Percentiles rank a stretch among this genome's conserved stretches.
Conservation (phyloP, 1,284 basidiomycete genomes). For the Meira nashicola region DNA sequence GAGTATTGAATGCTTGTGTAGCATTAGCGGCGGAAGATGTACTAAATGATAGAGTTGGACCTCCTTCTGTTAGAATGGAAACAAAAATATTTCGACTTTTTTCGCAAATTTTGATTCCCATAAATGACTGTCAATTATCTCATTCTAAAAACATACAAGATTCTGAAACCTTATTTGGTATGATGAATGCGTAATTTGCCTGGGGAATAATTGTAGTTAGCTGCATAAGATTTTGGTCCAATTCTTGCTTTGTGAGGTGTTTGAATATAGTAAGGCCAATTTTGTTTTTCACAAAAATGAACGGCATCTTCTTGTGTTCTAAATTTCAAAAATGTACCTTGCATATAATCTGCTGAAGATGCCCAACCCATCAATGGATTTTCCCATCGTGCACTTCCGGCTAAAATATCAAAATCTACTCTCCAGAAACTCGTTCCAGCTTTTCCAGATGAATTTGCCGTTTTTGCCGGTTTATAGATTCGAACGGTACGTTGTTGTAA, state of each 20-base stretch:
- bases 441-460: slow-evolving; percentile 87
- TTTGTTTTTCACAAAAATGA: slow-evolving; percentile 64
- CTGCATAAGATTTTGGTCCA: slow-evolving; percentile 69
- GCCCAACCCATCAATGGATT: slow-evolving; percentile 99
- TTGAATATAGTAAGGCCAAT: slow-evolving; percentile 54
- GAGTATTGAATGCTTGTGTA: slow-evolving; percentile 6
- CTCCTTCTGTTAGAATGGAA: too few relatives aligned
- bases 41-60: too few relatives aligned
- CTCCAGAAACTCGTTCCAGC: slow-evolving; percentile 84
- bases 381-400: slow-evolving; percentile 88
- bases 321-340: slow-evolving; percentile 83
- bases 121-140: too few relatives aligned
- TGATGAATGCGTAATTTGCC: slow-evolving; percentile 77
- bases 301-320: slow-evolving; percentile 84
- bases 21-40: neutral
- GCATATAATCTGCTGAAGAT: slow-evolving; percentile 74
- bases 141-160: slow-evolving; percentile 34
- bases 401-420: slow-evolving; percentile 88
- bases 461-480: slow-evolving; percentile 88
- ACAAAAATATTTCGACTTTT: too few relatives aligned
- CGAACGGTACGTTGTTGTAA: slow-evolving; percentile 80
- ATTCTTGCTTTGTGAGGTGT: slow-evolving; percentile 54
- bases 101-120: too few relatives aligned
- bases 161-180: slow-evolving; percentile 68
- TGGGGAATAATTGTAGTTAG: slow-evolving; percentile 79